phyloP scores from a whole-genome alignment of 306 rosid genomes.

The Fagus sylvatica region DNA sequence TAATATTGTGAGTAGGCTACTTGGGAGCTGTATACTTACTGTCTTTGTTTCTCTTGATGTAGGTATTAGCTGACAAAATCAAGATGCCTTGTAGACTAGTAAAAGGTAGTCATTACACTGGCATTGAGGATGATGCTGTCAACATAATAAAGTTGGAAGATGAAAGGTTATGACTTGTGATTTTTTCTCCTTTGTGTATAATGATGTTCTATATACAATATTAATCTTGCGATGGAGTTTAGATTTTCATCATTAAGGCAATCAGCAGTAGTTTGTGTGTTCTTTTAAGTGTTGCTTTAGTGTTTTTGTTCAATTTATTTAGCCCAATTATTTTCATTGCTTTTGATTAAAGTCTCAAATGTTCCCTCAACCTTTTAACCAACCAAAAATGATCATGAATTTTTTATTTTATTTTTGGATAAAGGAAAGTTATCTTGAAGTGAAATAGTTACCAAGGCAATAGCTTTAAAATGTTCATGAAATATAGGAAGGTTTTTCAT shows the following conservation, averaged over 20 bases:
- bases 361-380: too few relatives aligned
- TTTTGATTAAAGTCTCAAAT: too few relatives aligned
- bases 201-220: slow-evolving; percentile 2
- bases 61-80: slow-evolving; percentile 93
- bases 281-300: background rate
- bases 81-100: slow-evolving; percentile 97
- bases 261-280: background rate
- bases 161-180: slow-evolving; percentile 65
- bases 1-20: slow-evolving; percentile 9
- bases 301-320: too few relatives aligned
- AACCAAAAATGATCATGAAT: too few relatives aligned
- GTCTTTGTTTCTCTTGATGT: slow-evolving; percentile 37
- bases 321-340: too few relatives aligned
- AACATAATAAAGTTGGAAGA: slow-evolving; percentile 91
- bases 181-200: slow-evolving; percentile 26
- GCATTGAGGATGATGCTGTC: slow-evolving; percentile 95
- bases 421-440: too few relatives aligned
- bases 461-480: too few relatives aligned
- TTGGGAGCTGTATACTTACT: slow-evolving; percentile 16
- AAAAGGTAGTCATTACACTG: slow-evolving; percentile 96
- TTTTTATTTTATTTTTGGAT: too few relatives aligned
- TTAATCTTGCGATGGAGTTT: background rate
- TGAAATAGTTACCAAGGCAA: too few relatives aligned
- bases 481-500: too few relatives aligned
- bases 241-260: background rate